Evolutionary conservation across 495 filamentous ascomycete species (phyloP).

Genomic region (Pyronema domesticum): DNA sequence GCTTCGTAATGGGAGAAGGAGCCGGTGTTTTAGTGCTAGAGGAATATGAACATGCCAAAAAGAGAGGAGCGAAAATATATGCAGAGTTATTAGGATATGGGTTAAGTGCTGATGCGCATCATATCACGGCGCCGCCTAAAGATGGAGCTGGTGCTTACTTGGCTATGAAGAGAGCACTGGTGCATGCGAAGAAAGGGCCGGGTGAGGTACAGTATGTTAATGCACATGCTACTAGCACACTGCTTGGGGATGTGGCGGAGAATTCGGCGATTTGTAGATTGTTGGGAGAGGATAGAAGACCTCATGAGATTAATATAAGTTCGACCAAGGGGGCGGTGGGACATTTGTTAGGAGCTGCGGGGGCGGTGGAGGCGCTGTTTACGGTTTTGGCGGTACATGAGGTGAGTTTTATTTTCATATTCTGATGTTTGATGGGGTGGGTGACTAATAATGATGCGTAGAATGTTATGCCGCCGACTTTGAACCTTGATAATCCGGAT

Average conservation of each 20-base stretch:
- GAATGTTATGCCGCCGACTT: constrained; percentile 69
- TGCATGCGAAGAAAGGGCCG: constrained; percentile 51
- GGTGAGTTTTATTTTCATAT: constrained; percentile 32
- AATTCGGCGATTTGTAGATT: constrained; percentile 64
- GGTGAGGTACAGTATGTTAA: constrained; percentile 75
- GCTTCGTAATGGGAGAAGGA: constrained; percentile 89
- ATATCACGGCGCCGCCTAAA: constrained; percentile 74
- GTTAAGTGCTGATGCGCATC: constrained; percentile 68
- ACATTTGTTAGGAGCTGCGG: constrained; percentile 79
- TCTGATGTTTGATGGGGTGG: not conserved
- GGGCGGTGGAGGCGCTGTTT: constrained; percentile 76
- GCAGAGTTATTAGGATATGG: constrained; percentile 84
- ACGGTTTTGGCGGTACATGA: constrained; percentile 58
- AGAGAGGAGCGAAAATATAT: constrained; percentile 63
- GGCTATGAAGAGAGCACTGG: constrained; percentile 72
- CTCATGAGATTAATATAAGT: constrained; percentile 59
- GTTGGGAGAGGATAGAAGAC: constrained; percentile 42
- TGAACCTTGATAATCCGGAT: constrained; percentile 48
- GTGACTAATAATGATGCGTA: constrained; percentile 24
- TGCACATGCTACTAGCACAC: constrained; percentile 80
- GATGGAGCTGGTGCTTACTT: constrained; percentile 63
- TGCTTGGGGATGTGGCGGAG: constrained; percentile 73
- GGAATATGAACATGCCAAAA: constrained; percentile 72
- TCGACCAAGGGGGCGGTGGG: constrained; percentile 89
- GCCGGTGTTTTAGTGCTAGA: constrained; percentile 77